Evolutionary conservation across 2,329 filamentous ascomycete genomes (phyloP), one percentile per base, ranked within the genome.

Genomic region (Lecanicillium sp.): DNA sequence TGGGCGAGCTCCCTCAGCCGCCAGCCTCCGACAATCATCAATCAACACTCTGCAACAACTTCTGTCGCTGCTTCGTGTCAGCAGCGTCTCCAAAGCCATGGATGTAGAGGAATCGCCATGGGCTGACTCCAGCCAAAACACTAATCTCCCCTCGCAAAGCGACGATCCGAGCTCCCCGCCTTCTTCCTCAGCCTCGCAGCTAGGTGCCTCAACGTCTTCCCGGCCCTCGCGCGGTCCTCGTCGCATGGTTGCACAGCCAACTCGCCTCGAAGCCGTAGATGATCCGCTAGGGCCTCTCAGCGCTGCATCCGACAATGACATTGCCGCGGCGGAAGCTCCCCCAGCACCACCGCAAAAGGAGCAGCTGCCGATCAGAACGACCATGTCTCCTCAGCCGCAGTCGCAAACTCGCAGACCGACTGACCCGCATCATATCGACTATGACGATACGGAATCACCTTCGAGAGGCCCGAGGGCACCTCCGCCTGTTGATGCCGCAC

Each of bases 271-370:
- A 62, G 82, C 81, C 44, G 81, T 86, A 48, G 76, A 81, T 31
- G 83, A 88, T 55, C 82, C 83, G 40, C 73, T 89, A 33, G 86
- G 85, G 2, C 85, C 85, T 16, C 67, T 94, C 37, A 85, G 85
- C 42, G 81, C 80, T 38, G 51, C 75, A 37, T 60, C 81, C 19
- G 75, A 75, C 37, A 57, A 58, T 31, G 62, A 57, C 48, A 56
- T 51, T 40, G 51, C 54, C 25, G 58, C 51, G 18, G 52, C 56
- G 38, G 63, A 69, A 43, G 70, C 76, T 43, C 83, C 83, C 41
- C 83, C 83, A n/a, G 79, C 65, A 43, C 80, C 79, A 32, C 80
- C 80, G 25, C 70, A 73, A 55, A 83, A 84, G 62, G 80, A 84
- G 59, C 73, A 78, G 54, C 64, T 75, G 48, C 67, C 77, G 36